Base-by-base conservation (phyloP, 2,329 filamentous ascomycete species). In the Neofusicoccum kwambonambiense region DNA sequence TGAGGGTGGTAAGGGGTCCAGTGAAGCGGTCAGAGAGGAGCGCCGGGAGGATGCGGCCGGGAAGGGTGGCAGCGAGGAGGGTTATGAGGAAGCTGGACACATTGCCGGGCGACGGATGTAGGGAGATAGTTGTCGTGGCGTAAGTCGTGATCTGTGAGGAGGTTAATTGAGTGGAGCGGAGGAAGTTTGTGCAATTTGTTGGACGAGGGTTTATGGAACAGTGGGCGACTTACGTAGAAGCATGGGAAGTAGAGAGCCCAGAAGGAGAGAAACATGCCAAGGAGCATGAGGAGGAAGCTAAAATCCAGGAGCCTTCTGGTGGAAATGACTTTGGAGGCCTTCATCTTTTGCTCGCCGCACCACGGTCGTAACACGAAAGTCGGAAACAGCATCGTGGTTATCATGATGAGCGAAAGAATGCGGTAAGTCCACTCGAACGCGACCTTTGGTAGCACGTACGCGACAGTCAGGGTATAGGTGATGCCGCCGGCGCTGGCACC, bases 401-500 rank as follows among this genome's bases (percentile, higher is more conserved):
- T 34, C n/a, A 68, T 65, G 9, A 69, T 34, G 17, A 70, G 56
- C 31, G 67, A 60, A 17, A 70, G 64, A 13, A 66, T 60, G 15
- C 67, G 66, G n/a, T 75, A 72, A 13, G 74, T 75, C 65, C 70
- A 73, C 4, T 66, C 58, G 62, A 77, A 77, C 4, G 75, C 76
- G 9, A 71, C 65, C 5, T 57, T 68, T 8, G 64, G 47, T n/a
- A 78, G 69, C 2, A 77, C 68, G 9, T 72, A 65, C 35, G 73
- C 68, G n/a, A 74, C 70, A 0, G 75, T 65, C 4, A 76, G 54
- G 1, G 75, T 68, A 49, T 73, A 77, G 5, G 72, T 68, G 45
- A 78, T 74, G 0, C 74, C 77, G 39, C 75, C 76, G 7, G 75
- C 61, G 51, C 72, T 75, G 17, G 73, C 72, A 2, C 76, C 76